Base-by-base conservation (phyloP, 2,329 filamentous ascomycete species). In the Scedosporium apiospermum region DNA sequence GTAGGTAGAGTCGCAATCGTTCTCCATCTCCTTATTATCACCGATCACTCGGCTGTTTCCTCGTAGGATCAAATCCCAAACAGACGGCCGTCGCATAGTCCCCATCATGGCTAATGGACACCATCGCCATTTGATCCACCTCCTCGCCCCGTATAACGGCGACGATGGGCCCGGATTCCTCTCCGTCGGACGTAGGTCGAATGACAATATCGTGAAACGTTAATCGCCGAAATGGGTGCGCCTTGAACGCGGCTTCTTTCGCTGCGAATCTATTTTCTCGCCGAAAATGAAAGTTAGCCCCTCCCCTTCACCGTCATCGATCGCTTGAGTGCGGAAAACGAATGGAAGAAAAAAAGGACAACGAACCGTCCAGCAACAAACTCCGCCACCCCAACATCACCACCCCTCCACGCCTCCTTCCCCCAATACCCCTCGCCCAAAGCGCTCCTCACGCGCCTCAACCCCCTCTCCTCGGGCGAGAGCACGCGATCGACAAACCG, bases 101-200 rank as follows among this genome's bases (percentile, higher is more conserved):
- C 1, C 84, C 87, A 73, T 97, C 93, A 72, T 97, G 93, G 69
- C 89, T 95, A 68, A 97, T 96, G 64, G 88, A 93, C 55, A 96
- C 71, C 69, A 84, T 79, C 14, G 87, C 91, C 59, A 85, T 77
- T 66, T 85, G 82, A 64, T 78, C 71, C 49, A 64, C 68, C n/a
- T 67, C 71, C 18, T 63, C 69, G 16, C 63, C 68, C 1, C 34
- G n/a, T 18, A 61, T 57, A 9, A 61, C 30, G 1, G 60, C 60
- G 5, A 51, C 30, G 3, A 57, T 27, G n/a, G 60, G 60, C 2
- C 60, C 60, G 10, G 60, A 57, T 21, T 61, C 60, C 14, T 51
- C 27, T 6, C n/a, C 27, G 60, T 6, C 46, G 16, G 6, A 49
- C 51, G 57, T 18, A 61, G 60, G 65, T 23, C 63, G 63, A 57